A percentile compares a stretch with the other conserved stretches of the same genome.
Conservation (phyloP, 768 basidiomycete species). For the Filobasidium floriforme region DNA sequence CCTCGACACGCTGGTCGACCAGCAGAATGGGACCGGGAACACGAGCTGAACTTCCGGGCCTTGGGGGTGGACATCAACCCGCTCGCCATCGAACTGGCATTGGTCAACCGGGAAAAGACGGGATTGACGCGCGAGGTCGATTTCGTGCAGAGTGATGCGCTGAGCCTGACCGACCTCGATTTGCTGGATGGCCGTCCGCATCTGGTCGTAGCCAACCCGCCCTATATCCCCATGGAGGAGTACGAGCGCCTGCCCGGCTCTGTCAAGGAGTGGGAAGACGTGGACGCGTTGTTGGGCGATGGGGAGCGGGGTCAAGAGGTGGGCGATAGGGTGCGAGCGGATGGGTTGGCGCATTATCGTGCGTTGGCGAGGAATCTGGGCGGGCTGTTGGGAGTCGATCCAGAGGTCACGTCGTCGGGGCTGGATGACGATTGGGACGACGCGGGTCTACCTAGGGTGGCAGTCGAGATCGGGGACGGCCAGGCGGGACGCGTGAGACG, state of each 20-base stretch:
- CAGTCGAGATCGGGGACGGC: conserved; percentile 68
- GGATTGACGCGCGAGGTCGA: neutral
- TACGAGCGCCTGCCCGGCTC: conserved; percentile 60
- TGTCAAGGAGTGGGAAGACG: conserved; percentile 74
- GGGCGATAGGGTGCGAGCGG: conserved; percentile 1
- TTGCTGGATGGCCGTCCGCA: conserved; percentile 20
- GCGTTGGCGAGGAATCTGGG: conserved; percentile 60
- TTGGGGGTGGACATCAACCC: conserved; percentile 30
- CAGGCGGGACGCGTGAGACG: conserved; percentile 60
- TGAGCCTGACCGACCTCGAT: conserved; percentile 33
- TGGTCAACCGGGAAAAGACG: conserved; percentile 23
- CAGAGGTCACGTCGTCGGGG: neutral
- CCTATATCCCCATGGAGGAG: conserved; percentile 64
- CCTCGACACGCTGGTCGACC: conserved; percentile 1
- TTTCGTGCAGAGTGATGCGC: conserved; percentile 18
- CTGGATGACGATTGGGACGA: conserved; percentile 10
- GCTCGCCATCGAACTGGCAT: conserved; percentile 27
- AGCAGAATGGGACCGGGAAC: neutral
- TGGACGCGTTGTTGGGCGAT: conserved; percentile 72
- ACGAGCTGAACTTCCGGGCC: neutral
- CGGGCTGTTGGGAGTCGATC: conserved; percentile 46
- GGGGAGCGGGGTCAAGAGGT: conserved; percentile 43
- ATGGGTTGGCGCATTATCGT: conserved; percentile 64
- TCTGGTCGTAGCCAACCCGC: conserved; percentile 39
- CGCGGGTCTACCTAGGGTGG: conserved; percentile 47